phyloP scores from a whole-genome alignment of 2,329 filamentous ascomycete species.

The Aspergillus novoparasiticus region DNA sequence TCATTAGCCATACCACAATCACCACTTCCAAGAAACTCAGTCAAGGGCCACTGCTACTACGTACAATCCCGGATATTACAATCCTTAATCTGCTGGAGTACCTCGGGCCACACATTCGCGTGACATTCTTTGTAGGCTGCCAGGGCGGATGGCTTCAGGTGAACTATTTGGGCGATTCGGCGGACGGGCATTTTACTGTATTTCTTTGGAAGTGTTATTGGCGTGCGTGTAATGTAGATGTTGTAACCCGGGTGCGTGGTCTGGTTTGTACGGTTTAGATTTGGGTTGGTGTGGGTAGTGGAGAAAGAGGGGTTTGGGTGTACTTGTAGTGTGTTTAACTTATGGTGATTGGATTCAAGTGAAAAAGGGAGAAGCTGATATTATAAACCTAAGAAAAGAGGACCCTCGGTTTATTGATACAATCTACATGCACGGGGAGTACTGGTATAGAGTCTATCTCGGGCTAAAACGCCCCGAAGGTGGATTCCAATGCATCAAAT shows the following conservation, averaged over 20 bases:
- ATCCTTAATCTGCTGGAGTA: constrained; percentile 73
- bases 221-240: background rate
- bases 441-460: too few relatives aligned
- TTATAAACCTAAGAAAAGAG: background rate
- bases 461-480: too few relatives aligned
- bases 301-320: too few relatives aligned
- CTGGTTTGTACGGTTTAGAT: too few relatives aligned
- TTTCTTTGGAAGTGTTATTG: too few relatives aligned
- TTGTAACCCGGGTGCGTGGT: too few relatives aligned
- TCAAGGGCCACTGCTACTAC: background rate
- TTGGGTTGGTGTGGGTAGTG: too few relatives aligned
- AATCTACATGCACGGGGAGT: background rate
- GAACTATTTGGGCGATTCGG: constrained; percentile 71
- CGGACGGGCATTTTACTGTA: constrained; percentile 25
- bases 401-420: background rate
- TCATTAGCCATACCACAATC: background rate
- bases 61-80: constrained; percentile 76
- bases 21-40: background rate
- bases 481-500: too few relatives aligned
- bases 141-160: constrained; percentile 67
- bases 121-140: constrained; percentile 74
- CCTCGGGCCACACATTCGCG: constrained; percentile 74
- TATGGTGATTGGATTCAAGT: background rate
- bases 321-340: background rate
- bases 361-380: background rate